These are phyloP conservation scores for Plasmopara muralis DNA, from an alignment of 352 stramenopile genomes.

Conservation along the genomic window DNA sequence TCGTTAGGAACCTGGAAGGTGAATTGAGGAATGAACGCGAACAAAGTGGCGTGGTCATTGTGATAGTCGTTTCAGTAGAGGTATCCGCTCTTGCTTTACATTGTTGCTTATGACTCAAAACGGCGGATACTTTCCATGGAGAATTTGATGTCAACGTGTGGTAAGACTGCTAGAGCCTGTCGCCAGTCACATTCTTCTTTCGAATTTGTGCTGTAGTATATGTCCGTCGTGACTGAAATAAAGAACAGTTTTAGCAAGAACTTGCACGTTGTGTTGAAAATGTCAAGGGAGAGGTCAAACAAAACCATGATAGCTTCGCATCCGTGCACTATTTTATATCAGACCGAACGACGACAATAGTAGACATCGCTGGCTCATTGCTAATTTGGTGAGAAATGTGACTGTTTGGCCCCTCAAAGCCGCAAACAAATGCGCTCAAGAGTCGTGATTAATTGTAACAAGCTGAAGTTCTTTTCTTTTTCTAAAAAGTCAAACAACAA, in stretches of 20 bases:
- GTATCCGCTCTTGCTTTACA: background rate
- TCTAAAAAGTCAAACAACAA: no score
- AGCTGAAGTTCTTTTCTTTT: no score
- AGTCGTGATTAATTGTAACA: no score
- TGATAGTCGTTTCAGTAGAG: background rate
- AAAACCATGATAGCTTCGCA: no score
- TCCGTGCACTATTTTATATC: no score
- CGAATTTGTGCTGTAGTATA: conserved; percentile 13
- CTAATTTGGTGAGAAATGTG: no score
- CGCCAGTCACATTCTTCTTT: conserved; percentile 8
- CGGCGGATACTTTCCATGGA: conserved; percentile 11
- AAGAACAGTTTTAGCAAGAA: background rate
- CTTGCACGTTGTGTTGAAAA: background rate
- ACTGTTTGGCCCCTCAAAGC: no score
- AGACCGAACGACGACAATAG: no score
- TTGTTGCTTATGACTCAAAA: conserved; percentile 22
- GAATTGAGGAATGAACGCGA: conserved; percentile 32
- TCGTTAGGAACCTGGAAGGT: conserved; percentile 25
- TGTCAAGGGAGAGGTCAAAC: no score
- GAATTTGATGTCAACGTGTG: conserved; percentile 6
- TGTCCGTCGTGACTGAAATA: background rate
- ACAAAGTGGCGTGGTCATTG: background rate
- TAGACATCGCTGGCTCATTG: no score
- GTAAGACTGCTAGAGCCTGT: conserved; percentile 13
- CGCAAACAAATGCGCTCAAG: no score